A percentile compares a stretch with the other conserved stretches of the same genome.
Conservation (phyloP, 192 early-diverging fungal species). For the Globomyces pollinis-pini region DNA sequence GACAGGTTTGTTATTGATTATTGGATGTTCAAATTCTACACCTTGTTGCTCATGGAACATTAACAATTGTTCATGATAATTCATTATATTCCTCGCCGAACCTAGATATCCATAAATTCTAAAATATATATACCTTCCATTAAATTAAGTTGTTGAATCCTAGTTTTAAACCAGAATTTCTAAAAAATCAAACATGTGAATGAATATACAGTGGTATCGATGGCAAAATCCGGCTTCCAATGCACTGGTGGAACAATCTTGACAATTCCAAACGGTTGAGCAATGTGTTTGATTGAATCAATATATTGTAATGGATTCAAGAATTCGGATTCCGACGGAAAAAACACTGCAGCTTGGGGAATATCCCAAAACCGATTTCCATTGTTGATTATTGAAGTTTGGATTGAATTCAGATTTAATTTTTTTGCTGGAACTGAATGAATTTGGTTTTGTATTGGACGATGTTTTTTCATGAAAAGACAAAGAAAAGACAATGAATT, state of each 20-base stretch:
- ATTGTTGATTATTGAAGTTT: too few relatives aligned
- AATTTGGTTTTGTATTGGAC: too few relatives aligned
- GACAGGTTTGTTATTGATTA: conserved; percentile 59
- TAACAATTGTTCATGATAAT: conserved; percentile 85
- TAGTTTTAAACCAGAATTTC: conserved; percentile 81
- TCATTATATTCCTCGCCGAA: conserved; percentile 72
- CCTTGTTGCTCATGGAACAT: conserved; percentile 68
- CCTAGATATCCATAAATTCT: too few relatives aligned
- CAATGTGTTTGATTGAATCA: conserved; percentile 65
- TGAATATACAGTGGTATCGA: conserved; percentile 64
- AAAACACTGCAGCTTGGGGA: conserved; percentile 43
- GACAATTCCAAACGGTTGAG: conserved; percentile 75
- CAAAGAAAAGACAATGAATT: too few relatives aligned
- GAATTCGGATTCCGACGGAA: conserved; percentile 79
- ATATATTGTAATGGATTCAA: conserved; percentile 77
- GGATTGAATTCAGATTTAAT: too few relatives aligned
- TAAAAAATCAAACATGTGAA: conserved; percentile 23
- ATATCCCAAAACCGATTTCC: neutral
- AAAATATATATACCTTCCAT: conserved; percentile 90
- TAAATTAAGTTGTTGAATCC: conserved; percentile 83
- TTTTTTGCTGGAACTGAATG: too few relatives aligned
- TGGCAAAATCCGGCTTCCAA: conserved; percentile 74
- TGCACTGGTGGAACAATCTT: conserved; percentile 87
- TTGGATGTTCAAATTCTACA: neutral
- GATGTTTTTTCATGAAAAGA: too few relatives aligned